phyloP scores from a whole-genome alignment of 1,139 yeast species.

The Blastobotrys indianensis region DNA sequence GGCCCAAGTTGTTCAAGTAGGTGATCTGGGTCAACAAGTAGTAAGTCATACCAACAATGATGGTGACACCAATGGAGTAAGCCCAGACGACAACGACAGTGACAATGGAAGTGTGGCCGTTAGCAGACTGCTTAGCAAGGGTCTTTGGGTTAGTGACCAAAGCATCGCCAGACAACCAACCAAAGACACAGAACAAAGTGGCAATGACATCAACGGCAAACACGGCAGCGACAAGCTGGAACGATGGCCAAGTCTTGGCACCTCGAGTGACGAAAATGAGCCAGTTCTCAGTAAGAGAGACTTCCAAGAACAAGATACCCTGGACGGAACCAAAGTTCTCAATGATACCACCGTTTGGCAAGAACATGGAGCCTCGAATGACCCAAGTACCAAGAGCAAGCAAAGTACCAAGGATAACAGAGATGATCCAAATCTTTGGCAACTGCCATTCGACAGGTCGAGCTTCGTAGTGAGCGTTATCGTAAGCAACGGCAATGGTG shows the following conservation, averaged over 20 bases:
- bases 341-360: conserved; percentile 55
- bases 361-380: conserved; percentile 63
- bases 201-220: conserved; percentile 82
- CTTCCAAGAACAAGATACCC: conserved; percentile 65
- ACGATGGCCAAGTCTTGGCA: conserved; percentile 97
- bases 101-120: conserved; percentile 95
- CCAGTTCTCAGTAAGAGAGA: conserved; percentile 75
- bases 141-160: conserved; percentile 31
- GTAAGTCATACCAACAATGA: conserved; percentile 95
- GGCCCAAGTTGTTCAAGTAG: conserved; percentile 32
- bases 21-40: conserved; percentile 51
- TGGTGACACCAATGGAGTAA: conserved; percentile 94
- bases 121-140: conserved; percentile 36
- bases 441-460: conserved; percentile 98
- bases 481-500: conserved; percentile 72
- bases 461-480: conserved; percentile 94
- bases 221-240: conserved; percentile 95
- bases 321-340: conserved; percentile 69
- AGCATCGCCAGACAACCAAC: conserved; percentile 74
- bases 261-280: conserved; percentile 75
- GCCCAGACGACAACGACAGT: conserved; percentile 91
- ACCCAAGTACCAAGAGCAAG: conserved; percentile 72
- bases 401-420: conserved; percentile 57
- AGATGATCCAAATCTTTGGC: conserved; percentile 77
- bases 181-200: conserved; percentile 86